Conservation (phyloP, 1,139 yeast genomes). For the Blastobotrys persicus region DNA sequence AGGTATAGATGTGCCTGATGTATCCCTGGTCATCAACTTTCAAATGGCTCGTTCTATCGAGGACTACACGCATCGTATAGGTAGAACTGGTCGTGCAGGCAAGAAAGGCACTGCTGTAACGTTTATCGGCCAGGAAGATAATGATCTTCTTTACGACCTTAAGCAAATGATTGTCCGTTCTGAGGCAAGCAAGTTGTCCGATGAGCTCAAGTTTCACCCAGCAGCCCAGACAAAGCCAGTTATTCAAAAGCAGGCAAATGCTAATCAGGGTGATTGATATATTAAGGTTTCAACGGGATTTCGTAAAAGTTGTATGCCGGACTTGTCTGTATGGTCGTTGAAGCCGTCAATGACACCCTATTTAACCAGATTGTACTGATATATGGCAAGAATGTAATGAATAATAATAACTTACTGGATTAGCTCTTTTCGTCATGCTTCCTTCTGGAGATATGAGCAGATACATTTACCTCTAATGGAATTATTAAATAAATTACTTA, state of each 20-base stretch:
- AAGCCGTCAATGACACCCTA: no score
- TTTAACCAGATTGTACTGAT: no score
- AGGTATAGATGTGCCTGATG: slow-evolving; percentile 89
- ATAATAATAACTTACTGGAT: background rate
- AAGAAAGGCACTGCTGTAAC: slow-evolving; percentile 71
- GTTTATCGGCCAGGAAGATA: slow-evolving; percentile 59
- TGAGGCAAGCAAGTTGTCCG: slow-evolving; percentile 48
- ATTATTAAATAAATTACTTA: slow-evolving; percentile 1
- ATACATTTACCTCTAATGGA: no score
- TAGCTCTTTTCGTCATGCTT: no score
- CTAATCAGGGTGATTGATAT: background rate
- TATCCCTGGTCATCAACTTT: slow-evolving; percentile 77
- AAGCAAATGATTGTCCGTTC: slow-evolving; percentile 47
- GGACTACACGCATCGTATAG: slow-evolving; percentile 88
- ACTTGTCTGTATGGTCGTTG: no score
- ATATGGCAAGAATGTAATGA: no score
- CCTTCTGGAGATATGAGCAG: no score
- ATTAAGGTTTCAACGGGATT: no score
- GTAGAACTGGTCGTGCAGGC: slow-evolving; percentile 97
- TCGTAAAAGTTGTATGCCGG: no score
- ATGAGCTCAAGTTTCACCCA: slow-evolving; percentile 46
- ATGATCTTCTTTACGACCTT: slow-evolving; percentile 51
- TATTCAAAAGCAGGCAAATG: background rate
- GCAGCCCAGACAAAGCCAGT: slow-evolving; percentile 15
- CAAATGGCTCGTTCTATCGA: slow-evolving; percentile 79